Conservation (phyloP, 495 filamentous ascomycete genomes). For the Penicillium silybi region DNA sequence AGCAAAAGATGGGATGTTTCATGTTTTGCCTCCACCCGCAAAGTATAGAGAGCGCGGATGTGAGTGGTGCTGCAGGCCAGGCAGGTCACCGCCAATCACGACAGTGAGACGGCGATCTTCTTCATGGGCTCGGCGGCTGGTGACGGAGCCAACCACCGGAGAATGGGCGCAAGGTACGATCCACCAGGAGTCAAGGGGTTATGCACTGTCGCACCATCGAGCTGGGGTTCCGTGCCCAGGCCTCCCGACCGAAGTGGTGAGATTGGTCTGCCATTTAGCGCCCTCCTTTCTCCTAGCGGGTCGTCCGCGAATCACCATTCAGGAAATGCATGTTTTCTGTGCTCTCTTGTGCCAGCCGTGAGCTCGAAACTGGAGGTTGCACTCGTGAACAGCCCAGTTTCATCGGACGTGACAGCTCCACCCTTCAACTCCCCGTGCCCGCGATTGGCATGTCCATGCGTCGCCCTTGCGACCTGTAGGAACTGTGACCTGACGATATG, state of each 20-base stretch:
- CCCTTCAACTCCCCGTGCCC: not conserved
- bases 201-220: constrained; percentile 14
- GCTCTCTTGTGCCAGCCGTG: not conserved
- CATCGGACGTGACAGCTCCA: constrained; percentile 15
- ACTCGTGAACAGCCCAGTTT: constrained; percentile 10
- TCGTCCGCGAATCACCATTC: constrained; percentile 14
- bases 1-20: constrained; percentile 24
- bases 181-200: not conserved
- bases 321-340: constrained; percentile 1
- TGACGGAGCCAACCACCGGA: constrained; percentile 20
- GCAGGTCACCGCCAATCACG: constrained; percentile 10
- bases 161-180: constrained; percentile 8
- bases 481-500: constrained; percentile 6
- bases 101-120: constrained; percentile 1
- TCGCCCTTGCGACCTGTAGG: constrained; percentile 12
- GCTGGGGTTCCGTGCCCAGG: constrained; percentile 1
- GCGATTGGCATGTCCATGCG: constrained; percentile 12
- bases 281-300: constrained; percentile 12
- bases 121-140: constrained; percentile 15
- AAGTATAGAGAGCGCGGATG: not conserved
- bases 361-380: constrained; percentile 9
- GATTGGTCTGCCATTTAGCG: constrained; percentile 6
- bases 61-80: constrained; percentile 8
- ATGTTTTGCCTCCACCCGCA: constrained; percentile 5
- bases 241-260: not conserved